Evolutionary conservation across 176 grass and related monocot genomes (phyloP).

Genomic region (Cocos nucifera): DNA sequence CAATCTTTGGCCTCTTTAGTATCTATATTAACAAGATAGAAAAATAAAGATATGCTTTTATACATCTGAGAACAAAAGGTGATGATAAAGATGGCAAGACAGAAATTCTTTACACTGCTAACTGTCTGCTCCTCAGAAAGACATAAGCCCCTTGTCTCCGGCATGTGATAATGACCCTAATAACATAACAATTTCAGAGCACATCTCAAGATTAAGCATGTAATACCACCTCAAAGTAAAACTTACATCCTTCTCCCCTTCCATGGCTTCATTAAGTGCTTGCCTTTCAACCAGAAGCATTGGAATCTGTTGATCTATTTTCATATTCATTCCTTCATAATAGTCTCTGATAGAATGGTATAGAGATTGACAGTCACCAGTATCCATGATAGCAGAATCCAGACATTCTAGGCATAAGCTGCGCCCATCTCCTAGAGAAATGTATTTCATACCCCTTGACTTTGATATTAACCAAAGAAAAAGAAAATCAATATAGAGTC

Average conservation of each 20-base stretch:
- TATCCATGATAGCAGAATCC: constrained; percentile 83
- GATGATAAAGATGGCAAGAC: too few species aligned
- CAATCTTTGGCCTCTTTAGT: constrained; percentile 60
- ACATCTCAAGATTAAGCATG: neutral
- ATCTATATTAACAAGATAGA: constrained; percentile 32
- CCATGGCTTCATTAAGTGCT: constrained; percentile 95
- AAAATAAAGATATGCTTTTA: neutral
- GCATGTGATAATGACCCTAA: constrained; percentile 77
- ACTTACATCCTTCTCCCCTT: constrained; percentile 85
- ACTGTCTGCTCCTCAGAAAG: constrained; percentile 91
- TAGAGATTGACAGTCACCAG: constrained; percentile 74
- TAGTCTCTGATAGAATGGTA: constrained; percentile 87
- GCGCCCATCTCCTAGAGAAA: constrained; percentile 68
- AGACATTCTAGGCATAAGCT: constrained; percentile 85
- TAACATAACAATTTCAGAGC: constrained; percentile 14
- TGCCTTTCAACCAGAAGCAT: constrained; percentile 96
- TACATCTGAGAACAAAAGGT: too few species aligned
- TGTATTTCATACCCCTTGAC: constrained; percentile 68
- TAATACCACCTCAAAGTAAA: constrained; percentile 2
- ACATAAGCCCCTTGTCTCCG: constrained; percentile 91
- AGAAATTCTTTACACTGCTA: constrained; percentile 53
- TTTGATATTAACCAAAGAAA: constrained; percentile 18
- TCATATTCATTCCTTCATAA: constrained; percentile 97
- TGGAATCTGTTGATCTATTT: constrained; percentile 92
- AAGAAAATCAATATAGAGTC: constrained; percentile 6